Conservation (phyloP, 1,139 yeast species). For the Groenewaldozyma auringiensis region DNA sequence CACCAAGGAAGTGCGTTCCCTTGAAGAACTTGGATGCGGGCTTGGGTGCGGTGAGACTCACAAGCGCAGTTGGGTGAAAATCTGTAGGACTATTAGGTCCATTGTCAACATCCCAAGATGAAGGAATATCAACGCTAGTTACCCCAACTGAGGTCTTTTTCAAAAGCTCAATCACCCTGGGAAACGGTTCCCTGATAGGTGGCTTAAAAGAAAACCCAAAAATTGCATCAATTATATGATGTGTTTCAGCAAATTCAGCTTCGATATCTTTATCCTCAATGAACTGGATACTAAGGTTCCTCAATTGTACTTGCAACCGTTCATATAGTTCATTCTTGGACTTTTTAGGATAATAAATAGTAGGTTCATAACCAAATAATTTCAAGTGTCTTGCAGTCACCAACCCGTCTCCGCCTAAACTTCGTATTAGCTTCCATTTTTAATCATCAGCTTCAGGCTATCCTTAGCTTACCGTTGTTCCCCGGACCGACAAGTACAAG, state of each 20-base stretch:
- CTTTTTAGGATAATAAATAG: slow-evolving; percentile 41
- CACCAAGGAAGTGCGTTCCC: slow-evolving; percentile 73
- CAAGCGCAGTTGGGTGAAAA: slow-evolving; percentile 53
- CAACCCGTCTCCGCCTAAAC: slow-evolving; percentile 77
- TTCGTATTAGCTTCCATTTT: no score
- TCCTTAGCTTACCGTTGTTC: slow-evolving; percentile 59
- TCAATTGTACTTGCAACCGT: slow-evolving; percentile 50
- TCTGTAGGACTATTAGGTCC: slow-evolving; percentile 52
- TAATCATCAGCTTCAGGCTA: no score
- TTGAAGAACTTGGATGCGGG: slow-evolving; percentile 59
- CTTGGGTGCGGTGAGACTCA: slow-evolving; percentile 90
- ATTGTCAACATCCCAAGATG: slow-evolving; percentile 92
- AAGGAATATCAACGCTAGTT: slow-evolving; percentile 83
- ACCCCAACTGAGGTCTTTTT: slow-evolving; percentile 43
- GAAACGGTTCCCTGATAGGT: slow-evolving; percentile 78
- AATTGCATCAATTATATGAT: slow-evolving; percentile 65
- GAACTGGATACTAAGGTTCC: slow-evolving; percentile 46
- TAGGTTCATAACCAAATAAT: slow-evolving; percentile 70
- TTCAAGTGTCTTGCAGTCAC: slow-evolving; percentile 90
- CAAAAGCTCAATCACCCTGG: slow-evolving; percentile 46
- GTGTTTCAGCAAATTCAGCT: slow-evolving; percentile 25
- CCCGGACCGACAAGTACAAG: slow-evolving; percentile 89
- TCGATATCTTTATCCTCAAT: slow-evolving; percentile 27
- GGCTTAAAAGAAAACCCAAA: slow-evolving; percentile 94
- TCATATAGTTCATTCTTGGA: slow-evolving; percentile 31